These are phyloP conservation scores for Alternaria sp. DNA, from an alignment of 2,329 filamentous ascomycete genomes.

Conservation along the genomic window DNA sequence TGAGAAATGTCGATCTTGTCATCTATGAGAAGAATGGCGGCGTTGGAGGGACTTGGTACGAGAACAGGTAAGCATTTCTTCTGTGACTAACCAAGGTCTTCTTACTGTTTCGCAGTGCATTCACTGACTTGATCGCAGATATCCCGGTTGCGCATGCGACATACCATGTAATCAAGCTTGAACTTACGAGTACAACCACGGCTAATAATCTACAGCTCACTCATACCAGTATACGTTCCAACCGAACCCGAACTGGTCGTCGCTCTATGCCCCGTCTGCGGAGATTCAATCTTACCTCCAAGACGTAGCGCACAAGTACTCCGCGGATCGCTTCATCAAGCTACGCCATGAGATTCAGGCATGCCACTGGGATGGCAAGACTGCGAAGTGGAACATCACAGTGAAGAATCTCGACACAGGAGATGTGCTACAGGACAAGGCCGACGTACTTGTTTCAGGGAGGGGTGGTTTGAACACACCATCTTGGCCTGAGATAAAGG, in stretches of 20 bases:
- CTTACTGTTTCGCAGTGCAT: neutral
- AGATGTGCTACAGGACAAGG: constrained; percentile 31
- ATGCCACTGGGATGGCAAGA: constrained; percentile 43
- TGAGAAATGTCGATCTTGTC: constrained; percentile 49
- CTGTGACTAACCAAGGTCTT: neutral
- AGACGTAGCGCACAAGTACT: constrained; percentile 43
- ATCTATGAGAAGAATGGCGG: constrained; percentile 55
- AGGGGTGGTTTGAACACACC: constrained; percentile 42
- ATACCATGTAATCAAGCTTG: constrained; percentile 35
- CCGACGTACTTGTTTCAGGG: constrained; percentile 42
- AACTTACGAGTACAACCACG: neutral
- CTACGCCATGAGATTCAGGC: constrained; percentile 44
- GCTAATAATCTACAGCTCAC: constrained; percentile 36
- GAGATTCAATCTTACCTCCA: constrained; percentile 51
- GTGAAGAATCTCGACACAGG: constrained; percentile 43
- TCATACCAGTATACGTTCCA: constrained; percentile 55
- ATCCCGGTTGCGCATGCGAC: constrained; percentile 54
- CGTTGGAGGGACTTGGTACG: constrained; percentile 50
- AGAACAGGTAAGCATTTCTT: constrained; percentile 37
- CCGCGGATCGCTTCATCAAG: constrained; percentile 47
- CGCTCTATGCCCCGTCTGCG: constrained; percentile 48
- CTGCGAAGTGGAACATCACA: constrained; percentile 46
- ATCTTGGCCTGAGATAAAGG: constrained; percentile 44
- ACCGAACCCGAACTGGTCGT: constrained; percentile 51
- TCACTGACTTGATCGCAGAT: constrained; percentile 30